These are phyloP conservation scores for Glomus cerebriforme DNA, from an alignment of 192 early-diverging fungal genomes.

Conservation along the genomic window DNA sequence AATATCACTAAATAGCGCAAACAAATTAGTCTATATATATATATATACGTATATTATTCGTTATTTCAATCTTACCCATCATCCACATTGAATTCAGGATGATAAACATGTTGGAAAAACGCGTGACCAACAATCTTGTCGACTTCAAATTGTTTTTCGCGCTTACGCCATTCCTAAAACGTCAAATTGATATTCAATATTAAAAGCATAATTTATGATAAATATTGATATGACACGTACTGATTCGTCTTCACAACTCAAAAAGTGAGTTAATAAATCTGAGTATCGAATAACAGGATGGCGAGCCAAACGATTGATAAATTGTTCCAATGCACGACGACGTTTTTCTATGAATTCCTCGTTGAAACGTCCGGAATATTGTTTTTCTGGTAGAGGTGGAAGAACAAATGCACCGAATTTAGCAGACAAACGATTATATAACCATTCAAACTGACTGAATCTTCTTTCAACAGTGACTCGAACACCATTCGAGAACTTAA, in stretches of 20 bases:
- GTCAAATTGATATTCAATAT: neutral
- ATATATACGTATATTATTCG: neutral
- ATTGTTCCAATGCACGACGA: slow-evolving; percentile 42
- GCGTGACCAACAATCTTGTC: slow-evolving; percentile 43
- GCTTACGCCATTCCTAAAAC: slow-evolving; percentile 42
- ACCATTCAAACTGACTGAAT: slow-evolving; percentile 49
- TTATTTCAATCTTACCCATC: slow-evolving; percentile 38
- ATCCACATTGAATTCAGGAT: slow-evolving; percentile 49
- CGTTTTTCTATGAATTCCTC: slow-evolving; percentile 48
- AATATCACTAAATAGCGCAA: slow-evolving; percentile 35
- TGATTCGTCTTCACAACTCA: slow-evolving; percentile 44
- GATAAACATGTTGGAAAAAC: slow-evolving; percentile 50
- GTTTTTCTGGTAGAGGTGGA: slow-evolving; percentile 46
- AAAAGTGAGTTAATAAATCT: slow-evolving; percentile 46
- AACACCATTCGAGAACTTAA: slow-evolving; percentile 42
- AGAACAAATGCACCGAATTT: slow-evolving; percentile 47
- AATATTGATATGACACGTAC: neutral
- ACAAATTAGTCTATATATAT: neutral
- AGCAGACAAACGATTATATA: slow-evolving; percentile 38
- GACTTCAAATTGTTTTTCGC: slow-evolving; percentile 42
- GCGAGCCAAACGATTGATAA: slow-evolving; percentile 44
- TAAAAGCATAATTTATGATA: neutral
- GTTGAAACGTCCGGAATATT: slow-evolving; percentile 47
- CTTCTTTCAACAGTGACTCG: slow-evolving; percentile 47
- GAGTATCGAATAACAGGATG: slow-evolving; percentile 49